phyloP scores from a whole-genome alignment of 2,329 filamentous ascomycete species.

The Cadophora malorum region DNA sequence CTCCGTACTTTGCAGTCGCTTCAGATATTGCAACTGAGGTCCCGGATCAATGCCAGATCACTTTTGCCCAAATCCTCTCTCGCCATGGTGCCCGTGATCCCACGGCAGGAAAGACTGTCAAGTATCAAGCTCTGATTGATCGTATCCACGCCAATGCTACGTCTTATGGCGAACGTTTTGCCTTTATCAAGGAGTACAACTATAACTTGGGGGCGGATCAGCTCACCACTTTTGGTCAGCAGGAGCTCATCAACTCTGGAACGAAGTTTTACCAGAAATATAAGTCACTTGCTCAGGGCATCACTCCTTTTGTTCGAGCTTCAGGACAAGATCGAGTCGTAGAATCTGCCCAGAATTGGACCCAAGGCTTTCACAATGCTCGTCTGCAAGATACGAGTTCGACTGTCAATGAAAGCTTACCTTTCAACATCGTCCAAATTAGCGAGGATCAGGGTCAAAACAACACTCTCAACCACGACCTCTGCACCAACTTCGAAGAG shows the following conservation, averaged over 20 bases:
- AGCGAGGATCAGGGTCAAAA: slow-evolving; percentile 72
- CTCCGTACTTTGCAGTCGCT: slow-evolving; percentile 79
- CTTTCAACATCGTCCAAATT: slow-evolving; percentile 68
- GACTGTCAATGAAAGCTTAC: slow-evolving; percentile 50
- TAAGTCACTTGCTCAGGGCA: slow-evolving; percentile 59
- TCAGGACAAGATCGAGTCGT: slow-evolving; percentile 75
- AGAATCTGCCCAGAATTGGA: slow-evolving; percentile 77
- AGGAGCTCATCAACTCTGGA: slow-evolving; percentile 77
- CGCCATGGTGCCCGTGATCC: slow-evolving; percentile 87
- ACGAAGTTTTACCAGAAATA: slow-evolving; percentile 79
- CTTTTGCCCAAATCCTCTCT: slow-evolving; percentile 81
- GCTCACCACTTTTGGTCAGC: slow-evolving; percentile 71
- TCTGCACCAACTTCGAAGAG: slow-evolving; percentile 74
- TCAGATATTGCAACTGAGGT: slow-evolving; percentile 66
- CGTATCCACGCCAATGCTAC: slow-evolving; percentile 66
- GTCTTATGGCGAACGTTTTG: slow-evolving; percentile 66
- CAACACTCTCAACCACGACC: slow-evolving; percentile 80
- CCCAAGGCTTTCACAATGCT: slow-evolving; percentile 69
- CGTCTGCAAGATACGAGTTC: slow-evolving; percentile 50
- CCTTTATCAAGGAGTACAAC: slow-evolving; percentile 74
- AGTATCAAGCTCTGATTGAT: slow-evolving; percentile 68
- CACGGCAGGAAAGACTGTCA: slow-evolving; percentile 68
- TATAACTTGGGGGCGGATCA: slow-evolving; percentile 75
- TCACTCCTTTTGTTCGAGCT: slow-evolving; percentile 74
- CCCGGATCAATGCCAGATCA: slow-evolving; percentile 74